These are phyloP conservation scores for Xylariales sp. DNA, from an alignment of 2,329 filamentous ascomycete genomes.

Conservation along the genomic window DNA sequence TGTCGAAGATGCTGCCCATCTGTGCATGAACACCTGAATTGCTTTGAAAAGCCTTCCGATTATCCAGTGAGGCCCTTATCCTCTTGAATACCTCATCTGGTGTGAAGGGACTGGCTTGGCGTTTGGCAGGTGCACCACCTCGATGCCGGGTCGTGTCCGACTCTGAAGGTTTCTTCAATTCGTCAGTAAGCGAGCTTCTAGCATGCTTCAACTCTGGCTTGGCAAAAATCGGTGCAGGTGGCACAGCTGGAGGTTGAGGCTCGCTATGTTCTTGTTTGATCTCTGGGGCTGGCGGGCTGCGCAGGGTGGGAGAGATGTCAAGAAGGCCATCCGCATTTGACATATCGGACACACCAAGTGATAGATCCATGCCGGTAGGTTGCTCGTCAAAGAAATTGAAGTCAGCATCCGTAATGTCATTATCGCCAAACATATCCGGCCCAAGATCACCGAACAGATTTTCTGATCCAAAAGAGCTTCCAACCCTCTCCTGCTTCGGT, in stretches of 20 bases:
- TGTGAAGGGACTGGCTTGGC: conserved; percentile 53
- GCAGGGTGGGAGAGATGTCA: conserved; percentile 10
- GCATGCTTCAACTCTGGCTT: conserved; percentile 58
- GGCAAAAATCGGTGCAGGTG: conserved; percentile 38
- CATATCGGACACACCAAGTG: conserved; percentile 26
- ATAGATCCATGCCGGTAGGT: conserved; percentile 35
- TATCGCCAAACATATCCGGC: conserved; percentile 67
- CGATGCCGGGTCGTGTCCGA: conserved; percentile 23
- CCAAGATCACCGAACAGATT: conserved; percentile 67
- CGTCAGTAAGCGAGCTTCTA: conserved; percentile 46
- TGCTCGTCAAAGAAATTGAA: conserved; percentile 79
- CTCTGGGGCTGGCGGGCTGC: conserved; percentile 12
- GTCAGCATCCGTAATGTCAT: conserved; percentile 74
- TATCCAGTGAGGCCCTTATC: conserved; percentile 43
- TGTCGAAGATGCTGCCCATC: conserved; percentile 47
- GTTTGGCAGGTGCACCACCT: conserved; percentile 35
- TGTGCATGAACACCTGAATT: conserved; percentile 22
- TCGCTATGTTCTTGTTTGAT: conserved; percentile 14
- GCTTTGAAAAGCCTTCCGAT: conserved; percentile 14
- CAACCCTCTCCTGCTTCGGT: conserved; percentile 38
- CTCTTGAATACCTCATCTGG: conserved; percentile 56
- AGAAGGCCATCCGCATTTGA: conserved; percentile 14
- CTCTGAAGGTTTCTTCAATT: conserved; percentile 21
- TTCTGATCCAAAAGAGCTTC: conserved; percentile 43
- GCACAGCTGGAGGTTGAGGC: conserved; percentile 9